These are phyloP conservation scores for Stellera chamaejasme DNA, from an alignment of 345 rosid genomes.

Conservation along the genomic window DNA sequence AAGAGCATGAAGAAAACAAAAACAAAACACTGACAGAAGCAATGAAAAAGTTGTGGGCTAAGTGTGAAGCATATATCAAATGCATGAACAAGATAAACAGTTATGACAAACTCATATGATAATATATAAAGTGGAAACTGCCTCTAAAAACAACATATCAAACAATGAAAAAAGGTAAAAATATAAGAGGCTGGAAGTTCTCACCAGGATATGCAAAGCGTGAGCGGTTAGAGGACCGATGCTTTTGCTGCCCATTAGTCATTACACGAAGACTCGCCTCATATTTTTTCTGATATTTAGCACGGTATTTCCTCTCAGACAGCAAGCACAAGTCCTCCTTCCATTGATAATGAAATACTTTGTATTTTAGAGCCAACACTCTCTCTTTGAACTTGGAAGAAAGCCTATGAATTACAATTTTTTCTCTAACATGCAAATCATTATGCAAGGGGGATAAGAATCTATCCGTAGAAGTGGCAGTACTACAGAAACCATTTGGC, in stretches of 20 bases:
- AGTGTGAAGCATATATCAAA: background rate
- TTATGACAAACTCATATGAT: background rate
- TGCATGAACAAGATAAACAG: background rate
- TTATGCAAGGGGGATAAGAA: slow-evolving; percentile 16
- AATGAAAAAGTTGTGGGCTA: background rate
- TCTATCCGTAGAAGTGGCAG: slow-evolving; percentile 26
- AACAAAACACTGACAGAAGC: background rate
- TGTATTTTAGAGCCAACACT: slow-evolving; percentile 65
- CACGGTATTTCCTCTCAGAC: slow-evolving; percentile 43
- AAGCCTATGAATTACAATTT: slow-evolving; percentile 34
- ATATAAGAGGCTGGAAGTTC: slow-evolving; percentile 2
- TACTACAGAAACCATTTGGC: slow-evolving; percentile 27
- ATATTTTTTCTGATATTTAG: slow-evolving; percentile 58
- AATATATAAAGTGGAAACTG: too few relatives aligned
- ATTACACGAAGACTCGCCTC: slow-evolving; percentile 43
- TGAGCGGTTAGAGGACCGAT: slow-evolving; percentile 60
- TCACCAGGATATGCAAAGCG: slow-evolving; percentile 66
- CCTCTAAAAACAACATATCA: background rate
- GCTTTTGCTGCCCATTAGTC: slow-evolving; percentile 43
- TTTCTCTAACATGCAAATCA: slow-evolving; percentile 36
- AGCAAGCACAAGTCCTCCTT: slow-evolving; percentile 68
- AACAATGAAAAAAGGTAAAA: background rate
- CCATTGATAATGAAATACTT: slow-evolving; percentile 70
- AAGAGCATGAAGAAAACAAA: too few relatives aligned
- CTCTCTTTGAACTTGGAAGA: slow-evolving; percentile 66